phyloP scores from a whole-genome alignment of 78 protist genomes.

The Pigoraptor vietnamica region DNA sequence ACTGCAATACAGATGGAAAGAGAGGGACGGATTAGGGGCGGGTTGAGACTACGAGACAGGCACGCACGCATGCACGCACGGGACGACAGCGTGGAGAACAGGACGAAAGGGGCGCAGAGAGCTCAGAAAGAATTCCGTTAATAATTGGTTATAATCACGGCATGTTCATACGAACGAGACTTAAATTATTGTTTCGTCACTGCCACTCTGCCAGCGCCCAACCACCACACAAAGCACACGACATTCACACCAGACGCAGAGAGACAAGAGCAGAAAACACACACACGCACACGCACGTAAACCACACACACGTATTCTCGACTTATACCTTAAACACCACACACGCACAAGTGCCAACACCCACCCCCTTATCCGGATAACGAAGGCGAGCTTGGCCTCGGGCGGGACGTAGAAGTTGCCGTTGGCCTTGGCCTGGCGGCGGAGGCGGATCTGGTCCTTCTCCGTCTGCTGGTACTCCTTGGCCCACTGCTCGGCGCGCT shows the following conservation, averaged over 20 bases:
- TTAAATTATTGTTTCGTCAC: not conserved
- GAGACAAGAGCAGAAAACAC: not conserved
- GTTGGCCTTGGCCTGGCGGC: constrained; percentile 77
- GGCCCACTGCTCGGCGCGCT: constrained; percentile 83
- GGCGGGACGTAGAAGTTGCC: constrained; percentile 91
- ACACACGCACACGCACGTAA: not conserved
- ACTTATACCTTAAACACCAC: not conserved
- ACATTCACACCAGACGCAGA: not conserved
- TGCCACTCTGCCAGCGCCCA: no score
- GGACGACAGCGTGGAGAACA: not conserved
- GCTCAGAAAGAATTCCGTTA: not conserved
- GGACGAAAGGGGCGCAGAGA: not conserved
- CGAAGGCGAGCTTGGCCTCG: constrained; percentile 98
- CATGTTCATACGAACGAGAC: not conserved
- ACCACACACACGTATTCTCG: not conserved
- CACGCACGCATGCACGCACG: not conserved
- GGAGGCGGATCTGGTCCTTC: constrained; percentile 38
- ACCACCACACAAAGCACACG: no score
- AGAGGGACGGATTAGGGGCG: not conserved
- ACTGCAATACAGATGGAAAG: constrained; percentile 33
- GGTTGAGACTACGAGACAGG: not conserved
- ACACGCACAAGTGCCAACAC: not conserved
- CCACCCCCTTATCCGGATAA: constrained; percentile 95
- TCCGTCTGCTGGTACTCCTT: constrained; percentile 80
- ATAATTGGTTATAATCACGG: not conserved